Evolutionary conservation across 1,284 basidiomycete genomes (phyloP).

Genomic region (Anthracocystis walkeri): DNA sequence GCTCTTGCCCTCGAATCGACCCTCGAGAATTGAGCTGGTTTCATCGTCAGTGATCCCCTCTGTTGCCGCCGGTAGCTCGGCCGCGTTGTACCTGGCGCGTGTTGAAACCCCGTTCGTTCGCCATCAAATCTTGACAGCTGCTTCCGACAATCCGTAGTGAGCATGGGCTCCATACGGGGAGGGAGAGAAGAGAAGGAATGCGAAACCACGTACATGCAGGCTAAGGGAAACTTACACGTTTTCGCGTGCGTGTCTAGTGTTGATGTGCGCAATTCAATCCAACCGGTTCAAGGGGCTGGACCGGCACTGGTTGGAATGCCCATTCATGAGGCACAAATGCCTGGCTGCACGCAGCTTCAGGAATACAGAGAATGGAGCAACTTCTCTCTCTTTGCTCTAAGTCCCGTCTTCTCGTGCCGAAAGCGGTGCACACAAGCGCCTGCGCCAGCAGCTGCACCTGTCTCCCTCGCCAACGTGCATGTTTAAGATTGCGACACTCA

Average conservation of each 20-base stretch:
- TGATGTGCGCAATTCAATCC: background rate
- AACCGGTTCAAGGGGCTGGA: background rate
- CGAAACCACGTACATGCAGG: background rate
- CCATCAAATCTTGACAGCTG: background rate
- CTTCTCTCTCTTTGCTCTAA: background rate
- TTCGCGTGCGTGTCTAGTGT: background rate
- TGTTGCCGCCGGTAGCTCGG: background rate
- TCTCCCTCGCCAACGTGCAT: too few relatives aligned
- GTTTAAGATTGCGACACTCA: too few relatives aligned
- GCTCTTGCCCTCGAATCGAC: background rate
- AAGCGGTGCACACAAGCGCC: too few relatives aligned
- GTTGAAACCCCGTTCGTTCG: background rate
- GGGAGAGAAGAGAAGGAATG: too few relatives aligned
- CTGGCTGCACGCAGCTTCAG: background rate
- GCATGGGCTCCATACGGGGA: too few relatives aligned
- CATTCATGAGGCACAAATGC: too few relatives aligned
- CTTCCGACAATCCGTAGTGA: background rate
- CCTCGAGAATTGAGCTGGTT: background rate
- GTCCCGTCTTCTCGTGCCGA: background rate
- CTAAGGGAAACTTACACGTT: too few relatives aligned
- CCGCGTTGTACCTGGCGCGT: background rate
- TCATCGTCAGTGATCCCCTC: background rate
- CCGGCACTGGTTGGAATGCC: background rate
- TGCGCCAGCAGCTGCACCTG: too few relatives aligned
- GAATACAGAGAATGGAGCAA: too few relatives aligned